Base-by-base conservation (phyloP, 2,329 filamentous ascomycete genomes). In the Ceratocystis colombiana region DNA sequence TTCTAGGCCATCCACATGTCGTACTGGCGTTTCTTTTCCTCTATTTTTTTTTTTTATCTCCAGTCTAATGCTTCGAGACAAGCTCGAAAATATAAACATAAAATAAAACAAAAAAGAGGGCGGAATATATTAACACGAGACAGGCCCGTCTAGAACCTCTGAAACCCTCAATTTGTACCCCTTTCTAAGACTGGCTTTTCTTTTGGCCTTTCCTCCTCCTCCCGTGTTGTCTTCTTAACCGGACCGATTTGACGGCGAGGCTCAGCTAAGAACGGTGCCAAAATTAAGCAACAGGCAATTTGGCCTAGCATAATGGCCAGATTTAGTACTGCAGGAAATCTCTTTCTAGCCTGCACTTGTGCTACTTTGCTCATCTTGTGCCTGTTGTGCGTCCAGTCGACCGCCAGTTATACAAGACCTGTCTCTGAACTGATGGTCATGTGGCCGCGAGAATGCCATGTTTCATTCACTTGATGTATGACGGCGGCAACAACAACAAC, bases 371-470 rank as follows among this genome's bases (percentile, higher is more conserved):
- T 41, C 37, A 41, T 41, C 37, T 41, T 41, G 37, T 41, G 8
- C 12, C 37, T 41, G 37, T 41, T 41, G 37, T 41, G 37, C 37
- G 10, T 41, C 37, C 10, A 15, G 37, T 41, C 37, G 37, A 12
- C 37, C 37, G 37, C 37, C 37, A 41, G 37, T 41, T 41, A 41
- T 41, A 41, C 37, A 41, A 41, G 37, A 41, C 37, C 37, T 41
- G 37, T 41, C 37, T 41, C 37, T 41, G 10, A 41, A 41, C 37
- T 41, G 37, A 41, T 41, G 48, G 48, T n/a, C 48, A 53, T 53
- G 48, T 53, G 48, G 48, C 15, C 48, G 48, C n/a, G 48, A 41
- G 48, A n/a, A n/a, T 53, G 48, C 48, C 22, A 12, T 53, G 48
- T 53, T 25, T 53, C 48, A 53, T 20, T 53, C 10, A 17, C 15